Evolutionary conservation across 2,329 filamentous ascomycete genomes (phyloP), one percentile per base, ranked within the genome.

Genomic region (Clarireedia paspali): DNA sequence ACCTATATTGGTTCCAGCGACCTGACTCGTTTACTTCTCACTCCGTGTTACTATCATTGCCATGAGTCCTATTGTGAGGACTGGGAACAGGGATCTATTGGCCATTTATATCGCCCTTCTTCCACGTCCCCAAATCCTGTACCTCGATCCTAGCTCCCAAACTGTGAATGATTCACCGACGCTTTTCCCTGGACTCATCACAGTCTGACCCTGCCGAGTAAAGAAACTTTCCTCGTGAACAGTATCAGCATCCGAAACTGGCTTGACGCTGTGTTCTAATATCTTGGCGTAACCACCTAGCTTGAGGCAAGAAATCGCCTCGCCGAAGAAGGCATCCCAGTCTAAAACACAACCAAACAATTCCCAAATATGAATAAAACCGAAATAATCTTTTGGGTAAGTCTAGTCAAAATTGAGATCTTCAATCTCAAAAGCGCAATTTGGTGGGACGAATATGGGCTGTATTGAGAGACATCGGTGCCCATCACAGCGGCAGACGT

Each of bases 361-460:
- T 42, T 65, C 58, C 3, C 61, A 58, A 4, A 62, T 58, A 34
- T 68, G 64, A 44, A 67, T 62, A 36, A 64, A 64, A 45, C 65
- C 64, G 52, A 66, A 64, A 30, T 57, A 50, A 9, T 56, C 54
- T 2, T 70, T 64, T 12, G 53, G 55, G 26, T 61, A 67, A 1
- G 57, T 61, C 62, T 62, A 66, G 1, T 47, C 26, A 1, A 55
- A 34, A 20, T 62, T 61, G 5, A 61, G 77, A 63, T 87, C 83
- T 64, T 87, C 83, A 46, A 87, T 77, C 48, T 84, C 75, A 62
- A 87, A 87, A 50, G 77, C 74, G 59, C 82, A 79, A 61, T 87
- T 87, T 40, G 74, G 72, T 1, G 81, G 81, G 7, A 84, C 75
- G 66, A 76, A 76, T 6, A 71, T 71, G 1, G 67, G 65, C 53